Evolutionary conservation across 495 filamentous ascomycete genomes (phyloP).

Genomic region (Hypoxylon intermedium): DNA sequence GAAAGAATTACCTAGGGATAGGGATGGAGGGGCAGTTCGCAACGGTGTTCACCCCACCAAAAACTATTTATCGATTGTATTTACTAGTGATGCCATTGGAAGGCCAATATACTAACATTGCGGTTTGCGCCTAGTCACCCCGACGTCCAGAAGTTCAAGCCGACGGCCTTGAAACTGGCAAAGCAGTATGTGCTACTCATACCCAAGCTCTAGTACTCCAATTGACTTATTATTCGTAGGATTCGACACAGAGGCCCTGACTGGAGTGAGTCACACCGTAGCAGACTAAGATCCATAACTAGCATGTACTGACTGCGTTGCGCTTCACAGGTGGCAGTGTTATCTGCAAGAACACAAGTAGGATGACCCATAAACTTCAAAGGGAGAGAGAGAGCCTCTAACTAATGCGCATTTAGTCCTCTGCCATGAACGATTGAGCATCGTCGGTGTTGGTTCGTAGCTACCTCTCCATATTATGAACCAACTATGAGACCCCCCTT

Average conservation of each 20-base stretch:
- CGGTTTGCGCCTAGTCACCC: conserved; percentile 71
- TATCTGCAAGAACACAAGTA: conserved; percentile 88
- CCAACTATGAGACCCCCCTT: not conserved
- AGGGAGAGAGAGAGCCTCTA: conserved; percentile 19
- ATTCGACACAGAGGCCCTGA: conserved; percentile 96
- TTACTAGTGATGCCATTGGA: conserved; percentile 30
- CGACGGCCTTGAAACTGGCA: conserved; percentile 91
- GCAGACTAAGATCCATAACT: conserved; percentile 20
- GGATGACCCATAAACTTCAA: not conserved
- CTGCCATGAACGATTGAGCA: conserved; percentile 94
- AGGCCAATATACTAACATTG: conserved; percentile 33
- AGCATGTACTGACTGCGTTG: conserved; percentile 23
- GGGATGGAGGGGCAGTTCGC: conserved; percentile 45
- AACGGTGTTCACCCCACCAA: conserved; percentile 31
- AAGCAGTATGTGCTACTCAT: conserved; percentile 75
- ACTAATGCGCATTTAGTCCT: conserved; percentile 69
- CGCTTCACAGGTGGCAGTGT: conserved; percentile 78
- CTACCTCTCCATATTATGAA: conserved; percentile 20
- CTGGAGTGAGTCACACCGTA: conserved; percentile 78
- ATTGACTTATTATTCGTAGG: conserved; percentile 59
- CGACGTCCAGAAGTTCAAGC: conserved; percentile 95
- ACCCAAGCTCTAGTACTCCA: conserved; percentile 36
- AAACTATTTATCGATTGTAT: conserved; percentile 34
- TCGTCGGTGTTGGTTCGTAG: conserved; percentile 91
- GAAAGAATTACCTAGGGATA: conserved; percentile 14